A percentile compares a stretch with the other conserved stretches of the same genome.
phyloP scores from a whole-genome alignment of 352 stramenopile genomes.

The Phytophthora idaei region DNA sequence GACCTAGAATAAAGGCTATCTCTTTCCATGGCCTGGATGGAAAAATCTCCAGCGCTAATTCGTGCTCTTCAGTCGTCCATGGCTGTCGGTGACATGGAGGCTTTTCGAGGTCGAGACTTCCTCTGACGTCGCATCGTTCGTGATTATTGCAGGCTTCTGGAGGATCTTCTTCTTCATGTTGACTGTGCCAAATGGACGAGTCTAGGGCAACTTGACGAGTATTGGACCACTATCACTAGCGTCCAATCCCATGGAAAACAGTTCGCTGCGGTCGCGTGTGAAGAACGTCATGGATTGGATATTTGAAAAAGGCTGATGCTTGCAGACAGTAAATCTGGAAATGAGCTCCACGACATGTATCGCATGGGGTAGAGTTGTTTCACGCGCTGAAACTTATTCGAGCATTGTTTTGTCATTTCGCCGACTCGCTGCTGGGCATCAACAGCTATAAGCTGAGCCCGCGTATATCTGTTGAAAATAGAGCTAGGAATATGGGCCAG shows the following conservation, averaged over 20 bases:
- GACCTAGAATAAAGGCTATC: no score
- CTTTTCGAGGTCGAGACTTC: neutral
- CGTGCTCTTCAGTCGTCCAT: neutral
- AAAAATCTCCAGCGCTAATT: neutral
- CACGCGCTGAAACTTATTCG: no score
- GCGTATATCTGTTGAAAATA: neutral
- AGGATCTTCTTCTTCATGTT: no score
- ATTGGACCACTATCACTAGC: no score
- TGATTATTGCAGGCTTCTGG: neutral
- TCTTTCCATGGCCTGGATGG: neutral
- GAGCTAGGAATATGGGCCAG: no score
- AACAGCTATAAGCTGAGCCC: neutral
- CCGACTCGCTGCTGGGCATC: no score
- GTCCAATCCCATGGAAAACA: neutral
- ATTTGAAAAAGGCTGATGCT: neutral
- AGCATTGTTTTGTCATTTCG: no score
- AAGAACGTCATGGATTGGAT: neutral
- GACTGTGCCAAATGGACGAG: no score
- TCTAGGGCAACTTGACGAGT: no score
- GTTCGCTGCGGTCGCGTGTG: neutral
- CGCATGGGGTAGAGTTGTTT: neutral
- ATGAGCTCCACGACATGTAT: neutral
- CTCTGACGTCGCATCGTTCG: neutral
- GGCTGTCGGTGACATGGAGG: neutral
- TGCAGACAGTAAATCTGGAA: neutral